Percentiles rank a stretch among this genome's conserved stretches.
Evolutionary conservation across 2,329 filamentous ascomycete genomes (phyloP).

Genomic region (Penicillium sp.): DNA sequence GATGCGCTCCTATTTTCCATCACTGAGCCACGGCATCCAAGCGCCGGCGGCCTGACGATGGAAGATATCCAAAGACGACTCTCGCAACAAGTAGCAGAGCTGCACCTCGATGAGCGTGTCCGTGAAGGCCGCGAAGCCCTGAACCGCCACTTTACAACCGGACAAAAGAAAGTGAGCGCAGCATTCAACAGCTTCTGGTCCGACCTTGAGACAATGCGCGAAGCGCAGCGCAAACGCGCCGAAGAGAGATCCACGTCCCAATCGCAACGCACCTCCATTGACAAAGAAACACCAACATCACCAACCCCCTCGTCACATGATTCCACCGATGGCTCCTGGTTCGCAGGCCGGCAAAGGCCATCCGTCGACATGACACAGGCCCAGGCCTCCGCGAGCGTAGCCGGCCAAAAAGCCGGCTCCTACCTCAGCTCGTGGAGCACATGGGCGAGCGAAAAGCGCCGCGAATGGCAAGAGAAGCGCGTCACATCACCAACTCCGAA

Average conservation of each 20-base stretch:
- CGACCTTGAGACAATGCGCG: conserved; percentile 79
- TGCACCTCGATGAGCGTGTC: conserved; percentile 89
- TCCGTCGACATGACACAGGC: conserved; percentile 52
- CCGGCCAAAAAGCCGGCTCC: conserved; percentile 56
- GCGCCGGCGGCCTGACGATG: conserved; percentile 85
- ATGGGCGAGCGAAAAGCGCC: conserved; percentile 54
- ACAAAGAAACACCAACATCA: conserved; percentile 24
- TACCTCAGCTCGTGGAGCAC: conserved; percentile 63
- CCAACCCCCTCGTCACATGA: conserved; percentile 24
- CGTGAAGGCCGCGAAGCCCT: conserved; percentile 79
- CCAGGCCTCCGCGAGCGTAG: conserved; percentile 54
- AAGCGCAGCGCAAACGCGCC: conserved; percentile 61
- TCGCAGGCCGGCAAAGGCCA: conserved; percentile 31
- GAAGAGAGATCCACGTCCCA: conserved; percentile 32
- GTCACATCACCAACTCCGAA: conserved; percentile 19
- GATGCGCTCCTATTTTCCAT: conserved; percentile 92
- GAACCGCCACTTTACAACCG: conserved; percentile 83
- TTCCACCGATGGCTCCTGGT: conserved; percentile 22
- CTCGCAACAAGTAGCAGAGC: conserved; percentile 85
- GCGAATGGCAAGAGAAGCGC: conserved; percentile 46
- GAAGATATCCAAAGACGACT: conserved; percentile 91
- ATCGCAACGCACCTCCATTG: conserved; percentile 31
- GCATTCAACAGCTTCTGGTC: conserved; percentile 87
- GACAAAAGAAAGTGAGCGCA: conserved; percentile 80
- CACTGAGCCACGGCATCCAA: conserved; percentile 88